These are phyloP conservation scores for Kwoniella shandongensis DNA, from an alignment of 768 basidiomycete species.

Conservation along the genomic window DNA sequence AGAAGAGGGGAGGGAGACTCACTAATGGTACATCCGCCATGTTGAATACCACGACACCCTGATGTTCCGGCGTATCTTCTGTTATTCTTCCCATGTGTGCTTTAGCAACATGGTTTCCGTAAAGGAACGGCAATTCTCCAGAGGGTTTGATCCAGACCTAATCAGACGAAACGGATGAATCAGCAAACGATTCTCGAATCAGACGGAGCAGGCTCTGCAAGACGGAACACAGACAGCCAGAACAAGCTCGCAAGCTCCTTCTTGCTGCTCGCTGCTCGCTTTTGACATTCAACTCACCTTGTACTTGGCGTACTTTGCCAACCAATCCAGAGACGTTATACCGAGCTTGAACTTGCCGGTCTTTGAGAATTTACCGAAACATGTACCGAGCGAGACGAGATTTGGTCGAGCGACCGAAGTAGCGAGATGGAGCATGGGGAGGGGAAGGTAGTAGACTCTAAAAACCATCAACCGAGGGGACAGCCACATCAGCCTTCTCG, in stretches of 20 bases:
- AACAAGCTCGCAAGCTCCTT: no score
- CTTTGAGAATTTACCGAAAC: slow-evolving; percentile 97
- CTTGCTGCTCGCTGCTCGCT: no score
- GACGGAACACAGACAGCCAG: no score
- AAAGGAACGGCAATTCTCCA: slow-evolving; percentile 98
- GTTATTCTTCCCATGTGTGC: slow-evolving; percentile 98
- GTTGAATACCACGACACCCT: slow-evolving; percentile 93
- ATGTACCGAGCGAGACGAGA: slow-evolving; percentile 88
- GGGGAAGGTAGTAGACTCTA: slow-evolving; percentile 89
- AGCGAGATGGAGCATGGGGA: slow-evolving; percentile 86
- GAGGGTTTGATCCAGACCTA: slow-evolving; percentile 99
- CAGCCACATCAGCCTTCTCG: neutral
- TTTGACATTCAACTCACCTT: slow-evolving; percentile 78
- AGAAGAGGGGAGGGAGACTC: slow-evolving; percentile 40
- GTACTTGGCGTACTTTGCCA: slow-evolving; percentile 96
- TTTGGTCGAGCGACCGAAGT: slow-evolving; percentile 90
- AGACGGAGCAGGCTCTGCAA: no score
- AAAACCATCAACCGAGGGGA: no score
- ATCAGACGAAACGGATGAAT: no score
- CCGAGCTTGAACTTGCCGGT: slow-evolving; percentile 96
- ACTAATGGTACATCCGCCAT: slow-evolving; percentile 95
- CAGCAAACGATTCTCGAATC: slow-evolving; percentile 3
- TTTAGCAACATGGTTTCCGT: slow-evolving; percentile 97
- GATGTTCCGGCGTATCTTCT: slow-evolving; percentile 97
- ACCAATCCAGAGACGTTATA: slow-evolving; percentile 85